Evolutionary conservation across 106 monocot species (phyloP).

Genomic region (Dendrobium chrysotoxum): DNA sequence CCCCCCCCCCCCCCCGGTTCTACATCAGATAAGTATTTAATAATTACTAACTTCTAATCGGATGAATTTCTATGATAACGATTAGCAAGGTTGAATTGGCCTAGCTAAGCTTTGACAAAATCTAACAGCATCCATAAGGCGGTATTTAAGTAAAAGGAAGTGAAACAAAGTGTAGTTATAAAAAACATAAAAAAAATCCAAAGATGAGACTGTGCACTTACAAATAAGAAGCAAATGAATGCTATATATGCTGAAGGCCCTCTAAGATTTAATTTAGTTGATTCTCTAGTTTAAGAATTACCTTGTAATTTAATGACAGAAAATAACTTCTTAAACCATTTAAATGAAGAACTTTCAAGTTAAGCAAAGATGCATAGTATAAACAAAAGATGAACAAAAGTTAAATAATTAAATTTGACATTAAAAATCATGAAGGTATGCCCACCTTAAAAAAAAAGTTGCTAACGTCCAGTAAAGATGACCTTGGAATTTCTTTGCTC

Average conservation of each 20-base stretch:
- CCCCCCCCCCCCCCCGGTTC: too few relatives aligned
- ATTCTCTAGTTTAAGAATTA: neutral
- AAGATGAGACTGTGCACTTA: too few relatives aligned
- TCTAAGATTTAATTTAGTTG: neutral
- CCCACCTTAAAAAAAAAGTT: constrained; percentile 72
- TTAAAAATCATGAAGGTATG: neutral
- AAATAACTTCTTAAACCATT: neutral
- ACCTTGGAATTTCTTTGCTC: constrained; percentile 74
- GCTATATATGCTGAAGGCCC: neutral
- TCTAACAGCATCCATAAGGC: too few relatives aligned
- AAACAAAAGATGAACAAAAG: neutral
- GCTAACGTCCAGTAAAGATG: constrained; percentile 52
- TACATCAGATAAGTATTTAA: too few relatives aligned
- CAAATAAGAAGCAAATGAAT: too few relatives aligned
- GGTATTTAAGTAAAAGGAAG: too few relatives aligned
- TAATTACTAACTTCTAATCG: too few relatives aligned
- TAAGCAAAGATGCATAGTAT: neutral
- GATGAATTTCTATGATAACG: too few relatives aligned
- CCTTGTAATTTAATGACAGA: neutral
- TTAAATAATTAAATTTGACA: neutral
- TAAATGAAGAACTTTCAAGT: neutral
- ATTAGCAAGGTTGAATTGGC: too few relatives aligned
- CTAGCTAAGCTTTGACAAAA: too few relatives aligned
- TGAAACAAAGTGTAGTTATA: too few relatives aligned
- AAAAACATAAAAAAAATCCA: too few relatives aligned